phyloP scores from a whole-genome alignment of 2,329 filamentous ascomycete species.

The Fragosphaeria purpurea region DNA sequence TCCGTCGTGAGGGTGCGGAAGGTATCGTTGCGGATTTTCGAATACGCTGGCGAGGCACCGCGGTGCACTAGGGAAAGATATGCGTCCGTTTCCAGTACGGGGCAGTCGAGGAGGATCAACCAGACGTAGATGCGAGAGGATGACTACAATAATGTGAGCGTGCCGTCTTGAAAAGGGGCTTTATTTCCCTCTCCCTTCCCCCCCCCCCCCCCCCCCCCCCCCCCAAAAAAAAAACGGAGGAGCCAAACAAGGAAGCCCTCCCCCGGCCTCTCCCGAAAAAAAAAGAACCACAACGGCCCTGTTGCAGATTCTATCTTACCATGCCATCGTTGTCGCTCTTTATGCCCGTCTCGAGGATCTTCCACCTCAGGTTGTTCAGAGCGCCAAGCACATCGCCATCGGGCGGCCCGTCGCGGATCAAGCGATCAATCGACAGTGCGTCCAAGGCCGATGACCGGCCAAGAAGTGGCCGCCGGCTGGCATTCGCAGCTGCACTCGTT shows the following conservation, averaged over 20 bases:
- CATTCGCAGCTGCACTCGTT: conserved; percentile 25
- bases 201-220: too few relatives aligned
- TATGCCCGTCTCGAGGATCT: conserved; percentile 64
- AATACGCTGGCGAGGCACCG: conserved; percentile 86
- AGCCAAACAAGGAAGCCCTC: too few relatives aligned
- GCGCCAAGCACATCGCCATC: conserved; percentile 57
- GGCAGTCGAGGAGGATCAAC: conserved; percentile 84
- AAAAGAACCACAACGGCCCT: too few relatives aligned
- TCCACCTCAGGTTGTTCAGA: conserved; percentile 60
- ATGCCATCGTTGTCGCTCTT: conserved; percentile 73
- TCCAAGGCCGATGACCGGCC: conserved; percentile 41
- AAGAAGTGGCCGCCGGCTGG: conserved; percentile 32
- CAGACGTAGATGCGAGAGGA: conserved; percentile 90
- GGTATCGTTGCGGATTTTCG: conserved; percentile 97
- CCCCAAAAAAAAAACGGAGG: too few relatives aligned
- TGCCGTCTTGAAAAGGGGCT: too few relatives aligned
- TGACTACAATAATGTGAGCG: conserved; percentile 40
- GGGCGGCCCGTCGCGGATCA: conserved; percentile 71
- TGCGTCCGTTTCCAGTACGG: conserved; percentile 72
- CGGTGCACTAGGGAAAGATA: conserved; percentile 88
- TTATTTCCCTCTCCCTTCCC: too few relatives aligned
- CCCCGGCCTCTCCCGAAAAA: too few relatives aligned
- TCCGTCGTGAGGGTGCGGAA: conserved; percentile 95
- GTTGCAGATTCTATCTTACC: conserved; percentile 35
- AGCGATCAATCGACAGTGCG: conserved; percentile 56